Evolutionary conservation across 805 yeast genomes (phyloP).

Genomic region (Maudiozyma barnettii): DNA sequence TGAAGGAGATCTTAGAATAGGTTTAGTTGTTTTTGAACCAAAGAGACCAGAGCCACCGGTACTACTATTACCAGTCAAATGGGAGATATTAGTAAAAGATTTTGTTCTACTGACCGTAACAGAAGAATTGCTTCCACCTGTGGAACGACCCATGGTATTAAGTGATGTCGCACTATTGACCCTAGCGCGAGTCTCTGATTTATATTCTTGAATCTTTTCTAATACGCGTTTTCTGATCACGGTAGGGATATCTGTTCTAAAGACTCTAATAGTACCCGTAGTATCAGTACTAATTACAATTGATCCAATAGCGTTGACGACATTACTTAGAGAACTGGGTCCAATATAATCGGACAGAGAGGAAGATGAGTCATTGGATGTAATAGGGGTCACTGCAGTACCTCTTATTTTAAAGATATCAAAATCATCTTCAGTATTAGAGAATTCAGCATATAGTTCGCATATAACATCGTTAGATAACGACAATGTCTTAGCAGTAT

Average conservation of each 20-base stretch:
- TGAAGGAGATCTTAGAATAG: neutral
- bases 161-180: conserved; percentile 3
- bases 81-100: conserved; percentile 3
- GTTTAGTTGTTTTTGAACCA: neutral
- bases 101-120: conserved; percentile 2
- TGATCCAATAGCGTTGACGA: conserved; percentile 29
- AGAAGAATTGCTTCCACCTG: neutral
- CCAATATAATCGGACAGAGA: neutral
- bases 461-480: conserved; percentile 72
- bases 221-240: conserved; percentile 32
- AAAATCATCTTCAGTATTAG: conserved; percentile 5
- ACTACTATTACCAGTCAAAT: neutral
- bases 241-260: conserved; percentile 69
- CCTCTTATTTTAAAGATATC: conserved; percentile 2
- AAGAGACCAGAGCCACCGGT: neutral
- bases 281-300: conserved; percentile 73
- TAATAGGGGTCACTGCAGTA: neutral
- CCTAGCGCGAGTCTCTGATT: neutral
- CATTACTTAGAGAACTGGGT: conserved; percentile 10
- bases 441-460: conserved; percentile 39
- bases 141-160: conserved; percentile 1
- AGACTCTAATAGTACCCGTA: conserved; percentile 62
- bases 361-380: neutral
- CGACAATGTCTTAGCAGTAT: conserved; percentile 54
- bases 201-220: conserved; percentile 10